Conservation (phyloP, 352 stramenopile genomes). For the Pythium myriotylum region DNA sequence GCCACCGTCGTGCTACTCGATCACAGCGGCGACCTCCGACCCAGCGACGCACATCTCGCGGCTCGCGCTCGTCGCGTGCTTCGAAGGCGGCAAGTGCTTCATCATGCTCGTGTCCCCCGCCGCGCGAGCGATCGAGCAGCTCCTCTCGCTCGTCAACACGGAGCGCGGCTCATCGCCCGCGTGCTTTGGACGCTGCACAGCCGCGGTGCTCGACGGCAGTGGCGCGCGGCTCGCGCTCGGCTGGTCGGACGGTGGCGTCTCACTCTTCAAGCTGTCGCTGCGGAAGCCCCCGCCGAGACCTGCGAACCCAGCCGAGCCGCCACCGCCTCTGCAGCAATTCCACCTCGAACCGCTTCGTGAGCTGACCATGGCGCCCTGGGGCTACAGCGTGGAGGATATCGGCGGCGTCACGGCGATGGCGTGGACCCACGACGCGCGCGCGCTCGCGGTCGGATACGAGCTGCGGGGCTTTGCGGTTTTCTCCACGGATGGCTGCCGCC, state of each 20-base stretch:
- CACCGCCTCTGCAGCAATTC: constrained; percentile 21
- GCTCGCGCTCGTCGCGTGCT: constrained; percentile 67
- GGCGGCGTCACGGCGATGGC: constrained; percentile 64
- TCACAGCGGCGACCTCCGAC: constrained; percentile 55
- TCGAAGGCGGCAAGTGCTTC: constrained; percentile 81
- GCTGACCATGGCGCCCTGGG: constrained; percentile 64
- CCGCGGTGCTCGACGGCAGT: constrained; percentile 42
- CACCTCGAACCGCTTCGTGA: constrained; percentile 63
- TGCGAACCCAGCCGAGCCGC: background rate
- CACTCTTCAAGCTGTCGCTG: constrained; percentile 59
- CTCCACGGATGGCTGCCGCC: constrained; percentile 71
- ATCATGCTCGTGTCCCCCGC: constrained; percentile 68
- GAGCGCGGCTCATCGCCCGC: constrained; percentile 30
- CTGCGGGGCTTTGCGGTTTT: constrained; percentile 80
- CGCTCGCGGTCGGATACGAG: constrained; percentile 69
- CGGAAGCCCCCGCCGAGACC: constrained; percentile 15
- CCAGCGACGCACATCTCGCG: constrained; percentile 27
- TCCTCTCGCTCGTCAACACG: constrained; percentile 78
- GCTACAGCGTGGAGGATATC: constrained; percentile 56
- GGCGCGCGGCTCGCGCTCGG: constrained; percentile 63
- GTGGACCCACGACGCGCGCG: constrained; percentile 65
- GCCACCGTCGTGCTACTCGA: constrained; percentile 49
- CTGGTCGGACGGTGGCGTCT: constrained; percentile 74
- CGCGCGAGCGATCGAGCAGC: constrained; percentile 66
- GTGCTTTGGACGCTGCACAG: constrained; percentile 53